phyloP scores from a whole-genome alignment of 1,284 basidiomycete species.

The Hemileia vastatrix region DNA sequence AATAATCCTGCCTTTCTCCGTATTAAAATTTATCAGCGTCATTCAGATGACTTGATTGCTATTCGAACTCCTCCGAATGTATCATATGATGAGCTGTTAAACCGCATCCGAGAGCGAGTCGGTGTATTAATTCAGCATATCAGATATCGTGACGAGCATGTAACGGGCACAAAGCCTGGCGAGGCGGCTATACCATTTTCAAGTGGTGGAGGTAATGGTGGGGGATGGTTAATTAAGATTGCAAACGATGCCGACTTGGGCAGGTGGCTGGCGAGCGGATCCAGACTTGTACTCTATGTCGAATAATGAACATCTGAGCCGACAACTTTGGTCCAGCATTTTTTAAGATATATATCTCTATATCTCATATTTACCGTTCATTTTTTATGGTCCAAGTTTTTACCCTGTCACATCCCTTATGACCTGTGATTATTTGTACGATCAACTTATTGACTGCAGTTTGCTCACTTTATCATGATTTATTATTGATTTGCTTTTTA shows the following conservation, averaged over 20 bases:
- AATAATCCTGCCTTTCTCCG: slow-evolving; percentile 79
- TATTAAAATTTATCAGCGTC: slow-evolving; percentile 91
- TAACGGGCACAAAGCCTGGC: no score
- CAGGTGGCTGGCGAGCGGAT: slow-evolving; percentile 70
- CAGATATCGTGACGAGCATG: slow-evolving; percentile 60
- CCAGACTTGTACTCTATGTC: slow-evolving; percentile 81
- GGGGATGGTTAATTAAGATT: slow-evolving; percentile 54
- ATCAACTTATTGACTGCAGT: no score
- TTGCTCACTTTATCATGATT: no score
- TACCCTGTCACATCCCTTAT: no score
- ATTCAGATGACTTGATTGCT: slow-evolving; percentile 87
- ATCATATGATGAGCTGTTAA: slow-evolving; percentile 70
- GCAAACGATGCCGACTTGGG: slow-evolving; percentile 61
- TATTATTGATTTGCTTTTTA: no score
- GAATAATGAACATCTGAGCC: no score
- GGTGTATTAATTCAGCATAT: slow-evolving; percentile 63
- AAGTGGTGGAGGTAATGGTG: slow-evolving; percentile 13
- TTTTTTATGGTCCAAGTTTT: no score
- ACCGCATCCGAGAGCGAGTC: slow-evolving; percentile 77
- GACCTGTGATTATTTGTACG: no score
- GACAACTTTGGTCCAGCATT: no score
- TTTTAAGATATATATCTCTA: no score
- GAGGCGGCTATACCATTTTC: no score
- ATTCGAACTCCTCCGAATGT: slow-evolving; percentile 95
- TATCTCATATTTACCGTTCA: no score